Conservation (phyloP, 2,329 filamentous ascomycete genomes). For the Emmonsiellopsis sp. region DNA sequence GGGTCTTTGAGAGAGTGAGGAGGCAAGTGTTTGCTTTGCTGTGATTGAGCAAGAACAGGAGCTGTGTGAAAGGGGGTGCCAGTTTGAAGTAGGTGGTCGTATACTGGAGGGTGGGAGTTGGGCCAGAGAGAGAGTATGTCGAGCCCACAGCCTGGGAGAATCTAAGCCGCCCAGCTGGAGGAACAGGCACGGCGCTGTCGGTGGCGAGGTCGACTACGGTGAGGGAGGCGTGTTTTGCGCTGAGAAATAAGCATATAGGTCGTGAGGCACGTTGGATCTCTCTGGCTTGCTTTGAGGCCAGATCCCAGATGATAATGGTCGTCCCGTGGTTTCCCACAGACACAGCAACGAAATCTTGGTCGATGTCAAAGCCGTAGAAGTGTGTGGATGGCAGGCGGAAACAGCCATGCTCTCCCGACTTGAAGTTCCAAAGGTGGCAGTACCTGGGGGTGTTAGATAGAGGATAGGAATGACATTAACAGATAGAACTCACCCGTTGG, state of each 20-base stretch:
- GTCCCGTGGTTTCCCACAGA: constrained; percentile 1
- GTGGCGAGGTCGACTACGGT: not conserved
- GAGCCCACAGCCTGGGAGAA: not conserved
- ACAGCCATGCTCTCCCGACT: constrained; percentile 12
- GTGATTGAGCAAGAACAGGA: too few relatives aligned
- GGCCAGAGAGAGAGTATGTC: not conserved
- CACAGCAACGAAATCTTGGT: constrained; percentile 17
- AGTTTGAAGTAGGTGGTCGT: not conserved
- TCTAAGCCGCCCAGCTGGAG: too few relatives aligned
- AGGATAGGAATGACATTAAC: constrained; percentile 4
- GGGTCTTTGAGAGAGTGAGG: too few relatives aligned
- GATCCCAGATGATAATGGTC: constrained; percentile 9
- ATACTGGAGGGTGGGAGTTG: not conserved
- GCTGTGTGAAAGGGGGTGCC: not conserved
- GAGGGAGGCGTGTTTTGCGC: not conserved
- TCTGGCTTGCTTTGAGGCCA: constrained; percentile 16
- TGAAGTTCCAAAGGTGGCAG: constrained; percentile 24
- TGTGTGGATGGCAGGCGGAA: constrained; percentile 21
- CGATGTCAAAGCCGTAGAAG: constrained; percentile 12
- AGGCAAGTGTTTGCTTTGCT: too few relatives aligned
- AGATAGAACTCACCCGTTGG: constrained; percentile 15
- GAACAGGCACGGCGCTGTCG: not conserved
- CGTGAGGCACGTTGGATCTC: constrained; percentile 1
- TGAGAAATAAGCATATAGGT: constrained; percentile 1
- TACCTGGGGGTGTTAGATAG: constrained; percentile 12